phyloP scores from a whole-genome alignment of 2,329 filamentous ascomycete genomes.

The Cordyceps farinosa region DNA sequence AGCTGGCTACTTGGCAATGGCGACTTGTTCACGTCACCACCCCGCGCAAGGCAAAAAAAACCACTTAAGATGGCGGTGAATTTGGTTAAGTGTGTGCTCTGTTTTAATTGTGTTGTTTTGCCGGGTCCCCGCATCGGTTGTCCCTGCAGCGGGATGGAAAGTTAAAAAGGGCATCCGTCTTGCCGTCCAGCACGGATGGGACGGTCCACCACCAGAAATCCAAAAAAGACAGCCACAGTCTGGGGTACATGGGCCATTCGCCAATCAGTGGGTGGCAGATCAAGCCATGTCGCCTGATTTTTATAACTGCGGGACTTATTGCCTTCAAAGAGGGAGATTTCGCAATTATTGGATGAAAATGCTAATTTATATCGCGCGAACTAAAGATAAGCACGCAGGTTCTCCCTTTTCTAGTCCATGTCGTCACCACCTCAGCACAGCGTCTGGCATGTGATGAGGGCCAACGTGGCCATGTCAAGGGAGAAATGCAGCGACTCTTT shows the following conservation, averaged over 20 bases:
- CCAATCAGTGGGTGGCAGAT: not conserved
- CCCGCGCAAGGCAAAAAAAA: not conserved
- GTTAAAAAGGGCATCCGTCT: not conserved
- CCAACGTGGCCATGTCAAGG: not conserved
- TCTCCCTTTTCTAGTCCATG: not conserved
- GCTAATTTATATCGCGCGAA: no score
- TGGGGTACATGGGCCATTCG: not conserved
- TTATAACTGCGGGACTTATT: not conserved
- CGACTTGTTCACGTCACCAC: slow-evolving; percentile 1
- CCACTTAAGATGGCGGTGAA: not conserved
- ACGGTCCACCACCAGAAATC: slow-evolving; percentile 1
- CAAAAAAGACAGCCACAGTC: slow-evolving; percentile 10
- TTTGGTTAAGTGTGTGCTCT: not conserved
- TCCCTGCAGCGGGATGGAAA: not conserved
- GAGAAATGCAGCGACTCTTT: not conserved
- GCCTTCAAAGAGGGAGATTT: not conserved
- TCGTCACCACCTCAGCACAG: not conserved
- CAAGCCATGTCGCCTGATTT: not conserved
- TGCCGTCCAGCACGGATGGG: not conserved
- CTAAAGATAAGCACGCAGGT: no score
- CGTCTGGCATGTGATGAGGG: not conserved
- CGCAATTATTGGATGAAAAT: not conserved
- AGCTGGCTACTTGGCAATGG: no score
- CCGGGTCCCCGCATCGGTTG: not conserved
- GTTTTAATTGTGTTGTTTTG: not conserved